phyloP scores from a whole-genome alignment of 306 rosid genomes.

The Gastrolobium villosum region DNA sequence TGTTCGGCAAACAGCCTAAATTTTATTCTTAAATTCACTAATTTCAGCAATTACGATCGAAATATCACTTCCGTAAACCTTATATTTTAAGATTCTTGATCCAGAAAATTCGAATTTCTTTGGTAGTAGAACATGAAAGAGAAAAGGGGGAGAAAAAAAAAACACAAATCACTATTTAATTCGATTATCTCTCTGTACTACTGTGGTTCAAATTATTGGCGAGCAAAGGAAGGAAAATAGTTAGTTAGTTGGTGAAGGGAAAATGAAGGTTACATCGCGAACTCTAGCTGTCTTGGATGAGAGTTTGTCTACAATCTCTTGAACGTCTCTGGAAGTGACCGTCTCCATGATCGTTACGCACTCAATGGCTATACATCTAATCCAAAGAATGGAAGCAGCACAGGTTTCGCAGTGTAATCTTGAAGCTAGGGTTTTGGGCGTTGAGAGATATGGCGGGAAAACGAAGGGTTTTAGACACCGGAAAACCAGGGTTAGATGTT shows the following conservation, averaged over 20 bases:
- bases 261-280: conserved; percentile 73
- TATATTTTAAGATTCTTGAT: not conserved
- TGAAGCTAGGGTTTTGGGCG: conserved; percentile 48
- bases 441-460: conserved; percentile 59
- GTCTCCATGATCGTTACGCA: conserved; percentile 52
- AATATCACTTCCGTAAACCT: not conserved
- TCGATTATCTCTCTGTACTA: conserved; percentile 1
- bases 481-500: not conserved
- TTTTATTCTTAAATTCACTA: conserved; percentile 1
- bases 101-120: conserved; percentile 8
- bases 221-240: conserved; percentile 12
- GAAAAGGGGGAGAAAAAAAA: not conserved
- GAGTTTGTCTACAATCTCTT: conserved; percentile 77
- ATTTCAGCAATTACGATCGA: conserved; percentile 30
- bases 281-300: conserved; percentile 87
- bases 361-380: conserved; percentile 27
- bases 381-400: not conserved
- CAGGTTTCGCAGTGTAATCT: conserved; percentile 1
- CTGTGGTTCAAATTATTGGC: conserved; percentile 13
- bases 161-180: not conserved
- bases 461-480: conserved; percentile 38
- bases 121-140: not conserved
- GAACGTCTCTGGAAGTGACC: conserved; percentile 77
- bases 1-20: conserved; percentile 7
- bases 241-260: conserved; percentile 30